Conservation (phyloP, 2,329 filamentous ascomycete species). For the Pleomassaria siparia region DNA sequence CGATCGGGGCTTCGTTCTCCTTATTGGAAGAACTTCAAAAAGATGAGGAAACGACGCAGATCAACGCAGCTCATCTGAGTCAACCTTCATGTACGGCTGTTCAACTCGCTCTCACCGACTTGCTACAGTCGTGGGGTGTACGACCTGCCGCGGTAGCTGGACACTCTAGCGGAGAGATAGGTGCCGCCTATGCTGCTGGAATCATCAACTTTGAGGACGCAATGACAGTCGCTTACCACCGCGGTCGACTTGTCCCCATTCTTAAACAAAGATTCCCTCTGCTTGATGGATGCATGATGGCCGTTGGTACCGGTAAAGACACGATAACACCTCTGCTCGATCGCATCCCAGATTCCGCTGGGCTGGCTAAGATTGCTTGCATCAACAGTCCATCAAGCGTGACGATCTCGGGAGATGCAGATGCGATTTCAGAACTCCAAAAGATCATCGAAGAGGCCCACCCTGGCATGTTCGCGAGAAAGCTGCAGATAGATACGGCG, state of each 20-base stretch:
- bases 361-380: constrained; percentile 20
- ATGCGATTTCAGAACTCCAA: constrained; percentile 5
- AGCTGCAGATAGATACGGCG: constrained; percentile 46
- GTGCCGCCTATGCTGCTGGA: constrained; percentile 30
- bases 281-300: constrained; percentile 26
- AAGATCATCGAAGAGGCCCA: constrained; percentile 19
- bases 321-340: constrained; percentile 21
- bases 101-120: constrained; percentile 29
- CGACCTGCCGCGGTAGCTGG: constrained; percentile 26
- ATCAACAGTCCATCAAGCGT: constrained; percentile 13
- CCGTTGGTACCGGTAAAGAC: constrained; percentile 18
- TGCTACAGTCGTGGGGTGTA: constrained; percentile 30
- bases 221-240: constrained; percentile 30
- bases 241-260: constrained; percentile 22
- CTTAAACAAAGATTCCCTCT: constrained; percentile 20
- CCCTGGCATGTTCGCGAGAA: constrained; percentile 39
- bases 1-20: constrained; percentile 12
- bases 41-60: constrained; percentile 19
- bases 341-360: background rate
- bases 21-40: constrained; percentile 31
- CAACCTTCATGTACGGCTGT: constrained; percentile 34
- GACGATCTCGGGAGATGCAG: constrained; percentile 8
- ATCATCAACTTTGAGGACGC: constrained; percentile 23
- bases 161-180: constrained; percentile 37
- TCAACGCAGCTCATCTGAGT: constrained; percentile 23